phyloP scores from a whole-genome alignment of 495 filamentous ascomycete species.

The Penicillium ucsense region DNA sequence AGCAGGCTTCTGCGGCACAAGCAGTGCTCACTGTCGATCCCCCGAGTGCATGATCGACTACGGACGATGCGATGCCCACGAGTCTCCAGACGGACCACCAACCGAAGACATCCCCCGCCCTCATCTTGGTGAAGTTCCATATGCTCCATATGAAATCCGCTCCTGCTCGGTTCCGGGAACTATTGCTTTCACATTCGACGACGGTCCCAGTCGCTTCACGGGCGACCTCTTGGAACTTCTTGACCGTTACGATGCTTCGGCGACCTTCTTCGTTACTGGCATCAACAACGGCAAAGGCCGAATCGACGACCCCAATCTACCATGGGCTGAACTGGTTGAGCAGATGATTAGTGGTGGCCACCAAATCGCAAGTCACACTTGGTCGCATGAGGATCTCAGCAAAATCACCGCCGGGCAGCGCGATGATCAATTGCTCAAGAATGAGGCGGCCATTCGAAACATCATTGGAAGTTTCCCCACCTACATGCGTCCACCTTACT shows the following conservation, averaged over 20 bases:
- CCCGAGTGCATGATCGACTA: constrained; percentile 64
- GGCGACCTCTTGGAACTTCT: constrained; percentile 59
- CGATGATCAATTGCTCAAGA: constrained; percentile 61
- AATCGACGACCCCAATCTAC: constrained; percentile 50
- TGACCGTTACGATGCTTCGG: constrained; percentile 54
- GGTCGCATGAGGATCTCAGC: constrained; percentile 69
- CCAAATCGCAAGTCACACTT: constrained; percentile 77
- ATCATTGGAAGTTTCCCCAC: constrained; percentile 74
- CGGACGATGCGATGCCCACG: constrained; percentile 60
- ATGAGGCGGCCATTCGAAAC: constrained; percentile 70
- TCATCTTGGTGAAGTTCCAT: constrained; percentile 46
- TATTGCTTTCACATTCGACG: constrained; percentile 70
- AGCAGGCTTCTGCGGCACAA: constrained; percentile 49
- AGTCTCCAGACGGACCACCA: constrained; percentile 49
- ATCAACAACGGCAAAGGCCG: constrained; percentile 63
- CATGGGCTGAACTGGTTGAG: constrained; percentile 52
- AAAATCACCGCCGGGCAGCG: constrained; percentile 46
- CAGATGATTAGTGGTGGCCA: constrained; percentile 65
- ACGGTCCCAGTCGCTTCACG: constrained; percentile 66
- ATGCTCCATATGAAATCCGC: constrained; percentile 55
- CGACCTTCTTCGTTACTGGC: constrained; percentile 73
- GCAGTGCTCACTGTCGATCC: constrained; percentile 51
- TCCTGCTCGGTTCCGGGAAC: constrained; percentile 53
- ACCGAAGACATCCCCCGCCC: constrained; percentile 51
- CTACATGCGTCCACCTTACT: constrained; percentile 81